Evolutionary conservation across 2,329 filamentous ascomycete genomes (phyloP), one percentile per base, ranked within the genome.

Genomic region (Sclerotiophoma versabilis): DNA sequence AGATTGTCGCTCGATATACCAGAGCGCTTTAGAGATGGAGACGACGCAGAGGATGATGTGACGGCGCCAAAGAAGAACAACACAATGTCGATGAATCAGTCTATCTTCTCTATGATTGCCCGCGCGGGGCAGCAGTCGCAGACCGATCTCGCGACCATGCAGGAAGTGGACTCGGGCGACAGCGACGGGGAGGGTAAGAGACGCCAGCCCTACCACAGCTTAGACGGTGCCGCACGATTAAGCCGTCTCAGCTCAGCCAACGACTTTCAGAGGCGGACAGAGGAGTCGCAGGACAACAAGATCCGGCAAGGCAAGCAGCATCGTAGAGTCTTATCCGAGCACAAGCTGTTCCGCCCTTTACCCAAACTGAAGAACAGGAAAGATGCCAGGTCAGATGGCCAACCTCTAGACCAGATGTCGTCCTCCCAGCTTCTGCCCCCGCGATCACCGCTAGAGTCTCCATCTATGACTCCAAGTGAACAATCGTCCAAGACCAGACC

Each of bases 81-180:
- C 36, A 71, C 79, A 41, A 77, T 81, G 57, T 91, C 92, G 69
- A 91, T 96, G 87, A 95, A 96, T 75, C 93, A 96, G 80, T 96
- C 91, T 61, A 88, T 98, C 49, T 96, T 97, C 74, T 92, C 92
- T 48, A 85, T 98, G 77, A 93, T 98, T 63, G 91, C 93, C 6
- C 91, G 92, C 14, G 92, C 92, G 30, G 91, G 92, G 6, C 92
- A 91, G 30, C 87, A 86, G 55, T 93, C 91, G 25, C 87, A 86
- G 54, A 87, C 90, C 45, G 89, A 96, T 75, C 92, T 96, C 70
- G 88, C 91, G 73, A 84, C 90, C 54, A 93, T 95, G 73, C 89
- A 92, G 68, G 89, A 89, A 62, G 67, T 71, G 14, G 92, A 78
- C 50, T 74, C 89, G 33, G 95, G 91, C 64, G 92, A 93, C 64